These are phyloP conservation scores for Wickerhamiella domercqiae DNA, from an alignment of 805 yeast species.

Conservation along the genomic window DNA sequence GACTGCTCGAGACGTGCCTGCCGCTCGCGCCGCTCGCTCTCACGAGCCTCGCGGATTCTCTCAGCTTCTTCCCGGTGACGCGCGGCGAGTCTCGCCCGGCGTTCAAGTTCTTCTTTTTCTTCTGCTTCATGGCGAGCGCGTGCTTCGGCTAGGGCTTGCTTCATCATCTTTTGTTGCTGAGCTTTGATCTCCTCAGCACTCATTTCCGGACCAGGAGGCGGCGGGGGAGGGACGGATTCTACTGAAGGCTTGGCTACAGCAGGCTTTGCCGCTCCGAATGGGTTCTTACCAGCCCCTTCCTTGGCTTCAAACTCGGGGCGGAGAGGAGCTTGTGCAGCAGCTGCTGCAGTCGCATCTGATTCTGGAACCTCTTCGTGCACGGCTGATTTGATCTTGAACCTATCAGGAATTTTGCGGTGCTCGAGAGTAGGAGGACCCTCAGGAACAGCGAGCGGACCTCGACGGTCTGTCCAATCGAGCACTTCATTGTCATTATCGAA, in stretches of 20 bases:
- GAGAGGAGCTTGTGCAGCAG: not conserved
- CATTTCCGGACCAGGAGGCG: not conserved
- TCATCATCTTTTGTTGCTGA: constrained; percentile 25
- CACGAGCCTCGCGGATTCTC: constrained; percentile 1
- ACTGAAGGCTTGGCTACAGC: not conserved
- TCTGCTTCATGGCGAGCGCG: constrained; percentile 4
- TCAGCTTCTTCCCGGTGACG: constrained; percentile 1
- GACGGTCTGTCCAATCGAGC: constrained; percentile 2
- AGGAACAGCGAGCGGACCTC: constrained; percentile 2
- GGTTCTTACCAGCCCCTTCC: constrained; percentile 5
- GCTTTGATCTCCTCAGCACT: constrained; percentile 10
- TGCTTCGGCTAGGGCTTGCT: constrained; percentile 7
- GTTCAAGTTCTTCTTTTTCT: constrained; percentile 2
- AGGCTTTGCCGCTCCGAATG: constrained; percentile 1
- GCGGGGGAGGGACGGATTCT: not conserved
- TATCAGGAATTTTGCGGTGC: constrained; percentile 5
- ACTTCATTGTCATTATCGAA: constrained; percentile 1
- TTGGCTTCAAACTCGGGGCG: not conserved
- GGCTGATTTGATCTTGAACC: constrained; percentile 1
- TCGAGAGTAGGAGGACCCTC: not conserved
- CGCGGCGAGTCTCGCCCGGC: constrained; percentile 5
- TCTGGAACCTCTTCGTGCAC: not conserved
- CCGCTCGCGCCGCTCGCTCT: constrained; percentile 7
- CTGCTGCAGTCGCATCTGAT: not conserved
- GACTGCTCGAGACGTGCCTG: not conserved